Percentiles rank a stretch among this genome's conserved stretches.
Evolutionary conservation across 148 eudicot genomes (phyloP).

Genomic region (Cornus controversa): DNA sequence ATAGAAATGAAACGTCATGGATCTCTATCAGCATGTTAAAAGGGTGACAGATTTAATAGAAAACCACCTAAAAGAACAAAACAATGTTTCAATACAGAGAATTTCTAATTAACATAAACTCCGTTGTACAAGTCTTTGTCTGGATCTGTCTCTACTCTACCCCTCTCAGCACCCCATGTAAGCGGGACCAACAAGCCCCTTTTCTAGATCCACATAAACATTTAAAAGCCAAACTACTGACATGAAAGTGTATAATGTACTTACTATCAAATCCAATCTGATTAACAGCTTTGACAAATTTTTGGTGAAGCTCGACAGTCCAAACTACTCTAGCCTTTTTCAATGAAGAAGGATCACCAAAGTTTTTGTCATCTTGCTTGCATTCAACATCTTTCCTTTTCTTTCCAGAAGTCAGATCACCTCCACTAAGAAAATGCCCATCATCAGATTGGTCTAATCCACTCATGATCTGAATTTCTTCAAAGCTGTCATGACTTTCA

Average conservation of each 20-base stretch:
- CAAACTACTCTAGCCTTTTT: constrained; percentile 94
- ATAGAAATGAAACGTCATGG: constrained; percentile 16
- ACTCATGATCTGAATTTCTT: constrained; percentile 55
- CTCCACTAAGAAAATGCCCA: constrained; percentile 42
- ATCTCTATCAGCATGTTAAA: constrained; percentile 18
- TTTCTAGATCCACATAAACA: not conserved
- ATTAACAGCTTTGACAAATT: constrained; percentile 91
- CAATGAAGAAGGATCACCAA: constrained; percentile 46
- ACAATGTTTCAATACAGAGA: not conserved
- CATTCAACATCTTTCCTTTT: constrained; percentile 68
- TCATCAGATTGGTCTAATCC: constrained; percentile 56
- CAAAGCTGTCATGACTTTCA: constrained; percentile 59
- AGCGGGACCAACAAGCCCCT: too few relatives aligned
- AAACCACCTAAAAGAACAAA: not conserved
- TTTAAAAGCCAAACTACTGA: not conserved
- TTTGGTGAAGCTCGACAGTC: constrained; percentile 91
- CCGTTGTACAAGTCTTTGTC: too few relatives aligned
- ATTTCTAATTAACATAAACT: not conserved
- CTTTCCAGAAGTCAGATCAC: constrained; percentile 48
- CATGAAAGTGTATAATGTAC: constrained; percentile 22
- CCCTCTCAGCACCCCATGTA: too few relatives aligned
- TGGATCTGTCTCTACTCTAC: too few relatives aligned
- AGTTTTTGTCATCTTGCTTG: constrained; percentile 58
- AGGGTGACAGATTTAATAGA: constrained; percentile 2
- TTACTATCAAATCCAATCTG: constrained; percentile 92